These are phyloP conservation scores for Dryas drummondii DNA, from an alignment of 306 rosid species.

Conservation along the genomic window DNA sequence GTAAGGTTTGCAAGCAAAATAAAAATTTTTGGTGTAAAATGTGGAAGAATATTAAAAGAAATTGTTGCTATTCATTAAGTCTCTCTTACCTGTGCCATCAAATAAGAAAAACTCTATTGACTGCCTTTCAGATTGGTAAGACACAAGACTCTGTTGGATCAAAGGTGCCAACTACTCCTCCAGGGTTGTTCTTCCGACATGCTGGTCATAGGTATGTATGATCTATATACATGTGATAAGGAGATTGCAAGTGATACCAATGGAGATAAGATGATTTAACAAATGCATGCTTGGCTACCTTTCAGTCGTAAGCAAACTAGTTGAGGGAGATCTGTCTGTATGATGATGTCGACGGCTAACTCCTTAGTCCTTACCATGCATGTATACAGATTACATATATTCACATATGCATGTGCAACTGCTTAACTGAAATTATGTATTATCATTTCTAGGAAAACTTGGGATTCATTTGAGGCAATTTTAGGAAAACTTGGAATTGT, in stretches of 20 bases:
- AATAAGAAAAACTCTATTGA: background rate
- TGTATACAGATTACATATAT: no score
- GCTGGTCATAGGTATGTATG: conserved; percentile 90
- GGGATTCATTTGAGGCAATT: background rate
- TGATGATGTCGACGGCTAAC: background rate
- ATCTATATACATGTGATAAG: background rate
- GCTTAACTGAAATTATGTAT: background rate
- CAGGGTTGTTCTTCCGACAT: conserved; percentile 92
- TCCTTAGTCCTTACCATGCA: background rate
- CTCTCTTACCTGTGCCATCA: background rate
- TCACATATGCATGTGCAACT: background rate
- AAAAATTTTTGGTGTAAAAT: background rate
- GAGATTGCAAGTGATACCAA: background rate
- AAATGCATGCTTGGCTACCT: background rate
- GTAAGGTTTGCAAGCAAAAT: background rate
- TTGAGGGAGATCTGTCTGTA: background rate
- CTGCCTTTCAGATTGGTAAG: conserved; percentile 61
- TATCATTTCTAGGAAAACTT: background rate
- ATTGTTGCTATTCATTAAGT: background rate
- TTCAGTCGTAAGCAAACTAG: background rate
- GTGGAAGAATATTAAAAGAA: background rate
- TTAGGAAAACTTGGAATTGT: background rate
- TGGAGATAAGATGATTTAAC: background rate
- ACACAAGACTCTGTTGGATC: conserved; percentile 43
- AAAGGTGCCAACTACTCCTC: conserved; percentile 52